Evolutionary conservation across 805 yeast genomes (phyloP), one percentile per base, ranked within the genome.

Genomic region (Hanseniaspora hatyaiensis): DNA sequence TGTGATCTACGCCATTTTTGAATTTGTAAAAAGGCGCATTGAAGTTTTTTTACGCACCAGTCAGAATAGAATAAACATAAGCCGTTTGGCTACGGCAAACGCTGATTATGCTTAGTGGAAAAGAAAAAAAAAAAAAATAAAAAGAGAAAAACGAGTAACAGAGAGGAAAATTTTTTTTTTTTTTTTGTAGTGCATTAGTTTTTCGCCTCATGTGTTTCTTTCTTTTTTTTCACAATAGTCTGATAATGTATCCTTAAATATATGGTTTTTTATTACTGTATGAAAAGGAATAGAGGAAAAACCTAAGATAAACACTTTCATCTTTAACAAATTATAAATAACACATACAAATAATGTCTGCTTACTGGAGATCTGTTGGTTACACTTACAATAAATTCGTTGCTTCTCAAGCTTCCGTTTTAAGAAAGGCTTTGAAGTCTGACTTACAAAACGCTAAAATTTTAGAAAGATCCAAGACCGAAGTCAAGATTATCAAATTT

Each of bases 341-440:
- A 37, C 22, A 37, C 24, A 37, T 37, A 37, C 6, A 26, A n/a
- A 64, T 47, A 51, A 74, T 74, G 79, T 65, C 79, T 52, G 63
- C 72, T 55, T 58, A 72, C 56, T 76, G 80, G 80, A 75, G 75
- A 70, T 74, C 75, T 64, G 80, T 80, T 58, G 82, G 82, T 59
- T 67, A 75, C 63, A 71, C 80, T 68, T 75, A 71, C 72, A 85
- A 84, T 82, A 83, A 80, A 66, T 89, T 89, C 69, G 74, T 88
- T 66, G 77, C 95, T 56, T 74, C 89, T 62, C 84, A 96, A 61
- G 95, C 96, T 62, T 78, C 78, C 65, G 76, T 94, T 53, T 77
- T 86, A 58, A 86, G 96, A 72, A 72, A 74, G 59, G 80, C 96
- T 45, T 77, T 89, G 65, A 89, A 89, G 73, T 78, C 87, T 54